Base-by-base conservation (phyloP, 2,329 filamentous ascomycete genomes). In the Ascomycota sp. region DNA sequence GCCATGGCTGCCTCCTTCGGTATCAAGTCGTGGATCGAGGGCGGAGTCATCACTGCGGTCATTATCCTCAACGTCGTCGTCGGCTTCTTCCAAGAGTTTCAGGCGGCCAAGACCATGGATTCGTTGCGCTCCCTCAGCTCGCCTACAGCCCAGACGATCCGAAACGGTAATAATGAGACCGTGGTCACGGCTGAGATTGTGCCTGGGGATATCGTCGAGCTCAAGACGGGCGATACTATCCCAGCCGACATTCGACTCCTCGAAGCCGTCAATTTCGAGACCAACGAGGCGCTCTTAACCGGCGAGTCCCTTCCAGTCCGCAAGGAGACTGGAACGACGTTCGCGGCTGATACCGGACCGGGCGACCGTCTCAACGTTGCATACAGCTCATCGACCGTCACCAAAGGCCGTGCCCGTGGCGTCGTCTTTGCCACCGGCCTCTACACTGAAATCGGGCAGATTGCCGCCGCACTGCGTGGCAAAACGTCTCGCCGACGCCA, bases 181-280 rank as follows among this genome's bases (percentile, higher is more conserved):
- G 44, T 55, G 3, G 38, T 47, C 17, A 56, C 52, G 8, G 48
- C 48, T 3, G 53, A 58, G 36, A 52, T 72, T 19, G 65, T 71
- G 1, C 60, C 60, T 15, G 71, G 69, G 20, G 69, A 74, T 33
- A 51, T 73, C 35, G 61, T 63, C 21, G 51, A 57, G 30, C 50
- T 62, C 40, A 63, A 56, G 46, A 64, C 57, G 2, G 68, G 69
- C 27, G 67, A 71, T 37, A 68, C 65, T n/a, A 56, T 73, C 17
- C 68, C 69, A 13, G 69, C 68, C 4, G 69, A 74, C 39, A 46
- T 73, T 6, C 57, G 66, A 30, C 42, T 64, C 2, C 40, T 70
- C 23, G 63, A 72, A 36, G 62, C 58, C 17, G 63, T 75, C 53
- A 78, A 78, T 46, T 62, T 74, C 25, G 70, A 73, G 39, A 75